Percentiles rank a stretch among this genome's conserved stretches.
Evolutionary conservation across 1,284 basidiomycete species (phyloP).

Genomic region (Ceratobasidium sp.): DNA sequence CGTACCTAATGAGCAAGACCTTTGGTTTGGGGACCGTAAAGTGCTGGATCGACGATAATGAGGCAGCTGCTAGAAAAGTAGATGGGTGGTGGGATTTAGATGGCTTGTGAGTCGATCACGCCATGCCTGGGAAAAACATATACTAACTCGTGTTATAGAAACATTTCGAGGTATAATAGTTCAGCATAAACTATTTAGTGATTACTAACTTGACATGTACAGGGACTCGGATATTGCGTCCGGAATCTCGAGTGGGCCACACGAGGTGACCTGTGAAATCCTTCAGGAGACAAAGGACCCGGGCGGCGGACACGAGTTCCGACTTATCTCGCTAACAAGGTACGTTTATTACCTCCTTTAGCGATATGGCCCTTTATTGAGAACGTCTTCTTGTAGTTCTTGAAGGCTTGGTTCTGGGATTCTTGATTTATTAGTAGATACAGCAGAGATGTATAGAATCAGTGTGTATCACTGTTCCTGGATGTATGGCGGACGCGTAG

Average conservation of each 20-base stretch:
- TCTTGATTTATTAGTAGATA: not conserved
- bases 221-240: constrained; percentile 59
- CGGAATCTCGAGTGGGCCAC: constrained; percentile 56
- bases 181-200: constrained; percentile 40
- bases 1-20: constrained; percentile 58
- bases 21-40: constrained; percentile 58
- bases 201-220: constrained; percentile 14
- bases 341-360: constrained; percentile 4
- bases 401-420: constrained; percentile 15
- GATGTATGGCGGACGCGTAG: too few relatives aligned
- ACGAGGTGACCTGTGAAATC: constrained; percentile 59
- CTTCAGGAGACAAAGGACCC: constrained; percentile 56
- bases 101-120: constrained; percentile 54
- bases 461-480: not conserved
- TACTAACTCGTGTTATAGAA: constrained; percentile 19
- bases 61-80: constrained; percentile 54
- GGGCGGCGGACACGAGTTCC: constrained; percentile 57
- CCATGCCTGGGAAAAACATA: not conserved
- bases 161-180: constrained; percentile 15
- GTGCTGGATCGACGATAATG: constrained; percentile 62
- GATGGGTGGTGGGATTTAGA: constrained; percentile 57
- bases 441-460: not conserved
- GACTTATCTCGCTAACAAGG: constrained; percentile 54
- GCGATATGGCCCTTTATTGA: not conserved
- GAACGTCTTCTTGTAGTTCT: constrained; percentile 1